A percentile compares a stretch with the other conserved stretches of the same genome.
Conservation (phyloP, 176 grass and related monocot genomes). For the Triticum aestivum region DNA sequence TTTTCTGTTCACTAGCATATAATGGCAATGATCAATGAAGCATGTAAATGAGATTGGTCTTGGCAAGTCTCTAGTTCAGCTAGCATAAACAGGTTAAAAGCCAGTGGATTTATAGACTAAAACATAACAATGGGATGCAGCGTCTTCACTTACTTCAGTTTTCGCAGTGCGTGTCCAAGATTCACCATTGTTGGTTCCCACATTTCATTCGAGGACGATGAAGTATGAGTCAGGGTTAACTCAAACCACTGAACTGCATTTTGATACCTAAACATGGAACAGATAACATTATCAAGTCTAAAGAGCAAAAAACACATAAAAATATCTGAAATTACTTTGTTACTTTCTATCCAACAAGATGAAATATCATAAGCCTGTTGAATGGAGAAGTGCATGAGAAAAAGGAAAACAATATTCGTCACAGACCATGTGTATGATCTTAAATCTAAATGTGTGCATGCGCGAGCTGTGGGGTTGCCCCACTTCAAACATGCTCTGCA, state of each 20-base stretch:
- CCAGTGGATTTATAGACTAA: neutral
- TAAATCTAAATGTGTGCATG: neutral
- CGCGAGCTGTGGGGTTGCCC: too few relatives aligned
- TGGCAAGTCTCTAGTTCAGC: conserved; percentile 8
- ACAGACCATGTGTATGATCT: neutral
- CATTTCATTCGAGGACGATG: conserved; percentile 81
- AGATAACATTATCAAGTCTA: conserved; percentile 31
- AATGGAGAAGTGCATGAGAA: conserved; percentile 14
- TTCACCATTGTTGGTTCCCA: conserved; percentile 99
- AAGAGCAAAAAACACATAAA: neutral
- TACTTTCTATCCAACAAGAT: conserved; percentile 26
- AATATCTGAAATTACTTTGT: neutral
- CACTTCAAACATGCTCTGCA: conserved; percentile 11
- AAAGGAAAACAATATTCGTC: neutral
- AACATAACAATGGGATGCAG: conserved; percentile 9
- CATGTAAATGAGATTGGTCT: neutral
- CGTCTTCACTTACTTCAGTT: conserved; percentile 68
- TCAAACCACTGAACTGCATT: conserved; percentile 91
- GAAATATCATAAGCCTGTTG: conserved; percentile 13
- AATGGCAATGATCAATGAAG: conserved; percentile 1
- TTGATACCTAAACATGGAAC: conserved; percentile 65
- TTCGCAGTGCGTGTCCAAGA: conserved; percentile 78
- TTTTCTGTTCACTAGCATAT: neutral
- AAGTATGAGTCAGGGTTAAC: conserved; percentile 59
- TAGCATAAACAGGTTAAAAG: conserved; percentile 17